Evolutionary conservation across 805 yeast genomes (phyloP).

Genomic region (Yamadazyma ubonensis): DNA sequence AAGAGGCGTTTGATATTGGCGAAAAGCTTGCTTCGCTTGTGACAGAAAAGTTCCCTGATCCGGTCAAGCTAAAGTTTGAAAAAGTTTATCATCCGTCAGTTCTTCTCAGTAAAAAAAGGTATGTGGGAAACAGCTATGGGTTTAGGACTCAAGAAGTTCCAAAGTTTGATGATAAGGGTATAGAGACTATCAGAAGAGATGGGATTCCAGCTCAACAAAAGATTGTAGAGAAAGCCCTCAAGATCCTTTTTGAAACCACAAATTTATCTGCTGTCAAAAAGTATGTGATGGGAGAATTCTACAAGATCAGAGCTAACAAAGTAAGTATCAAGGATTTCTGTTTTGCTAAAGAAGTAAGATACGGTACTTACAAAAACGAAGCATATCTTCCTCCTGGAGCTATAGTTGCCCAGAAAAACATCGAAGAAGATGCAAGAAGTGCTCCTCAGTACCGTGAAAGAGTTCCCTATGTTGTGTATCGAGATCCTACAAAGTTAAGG

Average conservation of each 20-base stretch:
- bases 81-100: slow-evolving; percentile 90
- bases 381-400: slow-evolving; percentile 90
- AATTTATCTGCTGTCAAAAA: slow-evolving; percentile 69
- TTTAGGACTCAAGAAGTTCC: slow-evolving; percentile 53
- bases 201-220: slow-evolving; percentile 92
- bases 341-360: slow-evolving; percentile 84
- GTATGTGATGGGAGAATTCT: slow-evolving; percentile 66
- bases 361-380: slow-evolving; percentile 78
- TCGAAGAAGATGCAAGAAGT: slow-evolving; percentile 63
- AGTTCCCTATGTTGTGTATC: slow-evolving; percentile 79
- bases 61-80: slow-evolving; percentile 82
- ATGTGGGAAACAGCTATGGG: slow-evolving; percentile 85
- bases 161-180: slow-evolving; percentile 91
- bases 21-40: slow-evolving; percentile 62
- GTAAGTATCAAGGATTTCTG: slow-evolving; percentile 80
- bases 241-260: slow-evolving; percentile 66
- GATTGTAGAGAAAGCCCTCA: slow-evolving; percentile 67
- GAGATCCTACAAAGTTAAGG: slow-evolving; percentile 52
- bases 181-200: slow-evolving; percentile 91
- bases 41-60: slow-evolving; percentile 71
- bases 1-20: slow-evolving; percentile 79
- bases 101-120: slow-evolving; percentile 76
- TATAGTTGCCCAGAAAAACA: slow-evolving; percentile 61
- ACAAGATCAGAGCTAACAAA: slow-evolving; percentile 58
- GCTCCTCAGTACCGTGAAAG: slow-evolving; percentile 89